These are phyloP conservation scores for Gymnopilus junonius DNA, from an alignment of 768 basidiomycete species.

Conservation along the genomic window DNA sequence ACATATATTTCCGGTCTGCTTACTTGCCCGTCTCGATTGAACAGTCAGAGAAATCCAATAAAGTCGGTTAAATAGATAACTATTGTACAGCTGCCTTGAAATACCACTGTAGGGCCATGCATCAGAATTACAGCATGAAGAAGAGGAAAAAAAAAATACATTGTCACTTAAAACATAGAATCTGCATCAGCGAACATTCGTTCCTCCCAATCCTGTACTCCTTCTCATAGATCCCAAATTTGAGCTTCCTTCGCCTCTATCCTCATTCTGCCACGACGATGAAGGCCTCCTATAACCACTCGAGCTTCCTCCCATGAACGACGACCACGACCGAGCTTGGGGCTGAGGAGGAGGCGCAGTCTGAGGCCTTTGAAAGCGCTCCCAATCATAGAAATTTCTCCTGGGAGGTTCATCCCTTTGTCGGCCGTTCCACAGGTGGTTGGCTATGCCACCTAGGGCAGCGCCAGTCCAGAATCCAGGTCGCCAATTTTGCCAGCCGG, in stretches of 20 bases:
- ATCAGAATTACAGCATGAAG: background rate
- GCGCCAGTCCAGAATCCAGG: constrained; percentile 91
- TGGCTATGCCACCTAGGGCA: constrained; percentile 70
- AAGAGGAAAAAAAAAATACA: background rate
- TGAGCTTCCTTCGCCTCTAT: constrained; percentile 73
- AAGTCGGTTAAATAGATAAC: background rate
- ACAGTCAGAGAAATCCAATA: background rate
- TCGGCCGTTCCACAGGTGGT: constrained; percentile 51
- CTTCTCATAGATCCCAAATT: constrained; percentile 72
- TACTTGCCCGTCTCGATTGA: background rate
- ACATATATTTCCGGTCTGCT: too few relatives aligned
- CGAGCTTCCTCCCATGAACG: constrained; percentile 22
- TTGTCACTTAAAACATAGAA: background rate
- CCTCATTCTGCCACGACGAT: constrained; percentile 40
- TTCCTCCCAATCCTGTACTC: constrained; percentile 83
- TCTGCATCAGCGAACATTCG: constrained; percentile 34
- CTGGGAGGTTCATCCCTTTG: constrained; percentile 25
- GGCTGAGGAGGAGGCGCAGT: constrained; percentile 20
- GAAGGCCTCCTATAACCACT: constrained; percentile 28
- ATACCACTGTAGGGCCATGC: background rate
- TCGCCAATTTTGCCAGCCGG: constrained; percentile 46
- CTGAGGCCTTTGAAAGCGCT: constrained; percentile 36
- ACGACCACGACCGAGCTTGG: constrained; percentile 15
- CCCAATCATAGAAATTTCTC: constrained; percentile 60
- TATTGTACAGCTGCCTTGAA: background rate